Conservation (phyloP, 352 stramenopile genomes). For the Phytopythium cucurbitacearum region DNA sequence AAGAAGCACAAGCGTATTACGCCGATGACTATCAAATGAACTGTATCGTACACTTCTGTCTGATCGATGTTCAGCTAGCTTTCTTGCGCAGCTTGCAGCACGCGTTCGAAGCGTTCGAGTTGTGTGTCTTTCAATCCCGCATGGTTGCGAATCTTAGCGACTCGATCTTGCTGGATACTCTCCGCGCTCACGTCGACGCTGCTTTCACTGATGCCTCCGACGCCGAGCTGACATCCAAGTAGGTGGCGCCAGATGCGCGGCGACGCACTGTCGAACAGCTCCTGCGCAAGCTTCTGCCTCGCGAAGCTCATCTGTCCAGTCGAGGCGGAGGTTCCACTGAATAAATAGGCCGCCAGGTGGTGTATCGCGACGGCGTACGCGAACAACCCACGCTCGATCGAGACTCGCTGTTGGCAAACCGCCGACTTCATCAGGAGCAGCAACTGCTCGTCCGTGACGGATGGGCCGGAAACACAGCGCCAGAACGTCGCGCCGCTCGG, state of each 20-base stretch:
- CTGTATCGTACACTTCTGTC: neutral
- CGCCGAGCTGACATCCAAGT: constrained; percentile 33
- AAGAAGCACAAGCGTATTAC: constrained; percentile 40
- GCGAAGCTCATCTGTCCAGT: constrained; percentile 27
- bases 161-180: constrained; percentile 13
- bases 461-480: constrained; percentile 24
- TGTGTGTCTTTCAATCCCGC: neutral
- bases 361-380: constrained; percentile 60
- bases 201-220: no score
- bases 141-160: constrained; percentile 13
- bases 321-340: constrained; percentile 13
- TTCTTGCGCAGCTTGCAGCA: neutral
- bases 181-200: neutral
- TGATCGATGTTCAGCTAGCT: constrained; percentile 4
- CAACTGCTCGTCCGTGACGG: constrained; percentile 31
- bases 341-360: constrained; percentile 53
- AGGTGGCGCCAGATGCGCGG: constrained; percentile 43
- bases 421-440: constrained; percentile 46
- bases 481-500: constrained; percentile 18
- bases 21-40: constrained; percentile 13
- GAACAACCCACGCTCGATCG: constrained; percentile 33
- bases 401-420: constrained; percentile 29
- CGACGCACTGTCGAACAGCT: constrained; percentile 24
- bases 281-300: constrained; percentile 44
- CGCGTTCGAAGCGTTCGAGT: neutral